Conservation (phyloP, 208 protist species). For the Tetramitus jugosus region DNA sequence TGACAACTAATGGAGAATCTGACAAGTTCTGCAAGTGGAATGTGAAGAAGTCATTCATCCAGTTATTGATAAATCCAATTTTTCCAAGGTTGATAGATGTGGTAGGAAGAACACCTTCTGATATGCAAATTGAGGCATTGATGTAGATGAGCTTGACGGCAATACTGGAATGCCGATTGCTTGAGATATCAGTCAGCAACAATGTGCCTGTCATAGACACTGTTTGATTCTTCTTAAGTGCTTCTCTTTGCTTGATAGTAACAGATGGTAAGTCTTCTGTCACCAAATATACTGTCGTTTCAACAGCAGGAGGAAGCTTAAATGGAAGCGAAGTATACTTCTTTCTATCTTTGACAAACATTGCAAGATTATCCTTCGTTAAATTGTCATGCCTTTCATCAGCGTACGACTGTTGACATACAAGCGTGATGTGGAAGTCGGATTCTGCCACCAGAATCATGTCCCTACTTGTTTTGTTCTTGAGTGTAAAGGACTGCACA, state of each 20-base stretch:
- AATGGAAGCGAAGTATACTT: background rate
- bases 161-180: background rate
- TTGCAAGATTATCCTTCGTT: too few relatives aligned
- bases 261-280: background rate
- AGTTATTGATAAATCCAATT: slow-evolving; percentile 1
- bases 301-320: background rate
- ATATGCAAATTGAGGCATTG: background rate
- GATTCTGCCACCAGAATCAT: background rate
- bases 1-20: background rate
- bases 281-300: background rate
- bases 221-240: background rate
- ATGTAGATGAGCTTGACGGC: background rate
- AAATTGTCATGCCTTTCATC: too few relatives aligned
- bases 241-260: background rate
- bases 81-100: background rate
- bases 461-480: background rate
- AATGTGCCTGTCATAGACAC: background rate
- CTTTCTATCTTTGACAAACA: background rate
- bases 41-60: background rate
- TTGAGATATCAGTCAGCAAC: background rate
- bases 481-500: background rate
- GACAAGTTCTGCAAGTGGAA: background rate
- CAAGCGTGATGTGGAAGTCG: too few relatives aligned
- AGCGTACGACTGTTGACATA: too few relatives aligned
- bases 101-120: background rate